Conservation (phyloP, 2,329 filamentous ascomycete species). For the Paraphaeosphaeria sporulosa region DNA sequence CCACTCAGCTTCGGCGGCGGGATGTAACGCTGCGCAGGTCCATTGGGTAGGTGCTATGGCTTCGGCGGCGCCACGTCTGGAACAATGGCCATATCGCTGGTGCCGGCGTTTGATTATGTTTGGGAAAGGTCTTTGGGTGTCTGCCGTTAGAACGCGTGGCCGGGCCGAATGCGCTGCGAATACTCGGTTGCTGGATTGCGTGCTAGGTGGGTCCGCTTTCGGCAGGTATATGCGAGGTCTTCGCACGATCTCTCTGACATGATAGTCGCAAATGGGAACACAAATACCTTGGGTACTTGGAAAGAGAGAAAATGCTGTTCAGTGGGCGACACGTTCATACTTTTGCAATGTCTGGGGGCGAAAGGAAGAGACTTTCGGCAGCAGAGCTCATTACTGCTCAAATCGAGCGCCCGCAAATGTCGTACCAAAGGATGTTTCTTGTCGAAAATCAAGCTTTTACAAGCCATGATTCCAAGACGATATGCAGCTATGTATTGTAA, state of each 20-base stretch:
- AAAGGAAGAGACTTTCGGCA: no score
- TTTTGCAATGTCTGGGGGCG: no score
- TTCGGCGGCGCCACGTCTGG: not conserved
- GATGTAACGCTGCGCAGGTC: not conserved
- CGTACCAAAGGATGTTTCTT: no score
- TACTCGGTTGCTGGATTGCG: not conserved
- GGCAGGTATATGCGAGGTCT: not conserved
- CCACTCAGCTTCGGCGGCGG: constrained; percentile 8
- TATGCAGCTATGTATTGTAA: no score
- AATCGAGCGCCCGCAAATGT: no score
- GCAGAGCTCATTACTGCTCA: no score
- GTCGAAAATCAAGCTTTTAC: no score
- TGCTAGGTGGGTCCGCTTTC: not conserved
- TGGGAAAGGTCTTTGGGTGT: not conserved
- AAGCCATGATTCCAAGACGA: no score
- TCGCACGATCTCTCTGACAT: not conserved
- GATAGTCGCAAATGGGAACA: not conserved
- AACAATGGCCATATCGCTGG: not conserved
- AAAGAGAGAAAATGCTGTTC: not conserved
- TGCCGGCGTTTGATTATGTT: not conserved
- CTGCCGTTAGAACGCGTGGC: not conserved
- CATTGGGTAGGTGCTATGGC: constrained; percentile 1
- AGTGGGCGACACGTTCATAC: no score
- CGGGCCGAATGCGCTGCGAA: constrained; percentile 1
- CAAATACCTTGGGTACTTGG: not conserved